Evolutionary conservation across 768 basidiomycete genomes (phyloP).

Genomic region (Leccinum uliginosum): DNA sequence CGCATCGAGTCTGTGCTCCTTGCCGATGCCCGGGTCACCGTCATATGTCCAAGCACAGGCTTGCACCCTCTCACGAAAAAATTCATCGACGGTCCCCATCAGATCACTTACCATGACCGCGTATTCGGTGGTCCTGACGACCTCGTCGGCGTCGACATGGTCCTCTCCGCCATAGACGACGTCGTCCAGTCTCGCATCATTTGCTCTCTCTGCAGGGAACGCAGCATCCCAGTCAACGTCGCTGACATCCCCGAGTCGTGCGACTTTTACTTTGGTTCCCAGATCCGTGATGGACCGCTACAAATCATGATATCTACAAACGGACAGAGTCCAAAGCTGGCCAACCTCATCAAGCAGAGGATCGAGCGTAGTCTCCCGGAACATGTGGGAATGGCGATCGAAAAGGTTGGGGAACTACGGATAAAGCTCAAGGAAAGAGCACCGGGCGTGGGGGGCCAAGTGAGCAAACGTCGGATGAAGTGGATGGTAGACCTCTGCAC

Average conservation of each 20-base stretch:
- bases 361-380: slow-evolving; percentile 68
- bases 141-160: slow-evolving; percentile 72
- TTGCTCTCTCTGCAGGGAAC: slow-evolving; percentile 59
- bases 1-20: slow-evolving; percentile 82
- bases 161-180: slow-evolving; percentile 91
- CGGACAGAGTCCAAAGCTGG: slow-evolving; percentile 88
- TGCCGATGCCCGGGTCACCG: slow-evolving; percentile 71
- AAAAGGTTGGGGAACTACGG: slow-evolving; percentile 73
- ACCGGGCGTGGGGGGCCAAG: slow-evolving; percentile 74
- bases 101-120: slow-evolving; percentile 70
- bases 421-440: slow-evolving; percentile 70
- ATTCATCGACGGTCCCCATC: slow-evolving; percentile 41
- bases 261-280: slow-evolving; percentile 98
- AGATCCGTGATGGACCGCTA: slow-evolving; percentile 83
- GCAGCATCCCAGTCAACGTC: slow-evolving; percentile 84
- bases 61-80: slow-evolving; percentile 57
- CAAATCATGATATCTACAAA: slow-evolving; percentile 97
- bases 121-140: slow-evolving; percentile 62
- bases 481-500: slow-evolving; percentile 92
- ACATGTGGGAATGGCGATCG: slow-evolving; percentile 71
- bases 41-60: slow-evolving; percentile 69
- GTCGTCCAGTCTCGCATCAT: slow-evolving; percentile 68
- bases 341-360: slow-evolving; percentile 70
- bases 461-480: slow-evolving; percentile 79
- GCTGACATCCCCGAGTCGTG: slow-evolving; percentile 95